phyloP scores from a whole-genome alignment of 768 basidiomycete species.

The Serendipita sp. region DNA sequence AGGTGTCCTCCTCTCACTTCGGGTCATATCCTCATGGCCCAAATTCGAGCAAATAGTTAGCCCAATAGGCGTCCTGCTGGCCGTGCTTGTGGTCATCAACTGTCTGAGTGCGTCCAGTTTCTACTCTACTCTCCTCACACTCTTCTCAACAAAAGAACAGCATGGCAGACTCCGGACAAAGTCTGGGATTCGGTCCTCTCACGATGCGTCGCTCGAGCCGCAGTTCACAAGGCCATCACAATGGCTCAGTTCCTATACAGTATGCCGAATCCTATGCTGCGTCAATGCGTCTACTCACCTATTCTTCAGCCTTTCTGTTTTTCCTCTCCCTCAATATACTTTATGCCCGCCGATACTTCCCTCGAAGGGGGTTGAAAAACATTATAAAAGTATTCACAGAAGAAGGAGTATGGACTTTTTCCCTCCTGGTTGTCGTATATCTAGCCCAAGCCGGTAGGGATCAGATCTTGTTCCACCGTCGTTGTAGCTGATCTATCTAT shows the following conservation, averaged over 20 bases:
- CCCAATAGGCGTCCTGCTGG: neutral
- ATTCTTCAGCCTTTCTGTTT: neutral
- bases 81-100: neutral
- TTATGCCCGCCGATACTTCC: neutral
- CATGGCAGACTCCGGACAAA: conserved; percentile 1
- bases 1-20: neutral
- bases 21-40: neutral
- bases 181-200: neutral
- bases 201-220: neutral
- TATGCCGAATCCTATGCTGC: neutral
- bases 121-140: too few species aligned
- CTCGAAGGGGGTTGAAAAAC: neutral
- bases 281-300: neutral
- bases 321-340: neutral
- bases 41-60: neutral
- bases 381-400: neutral
- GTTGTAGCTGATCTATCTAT: too few species aligned
- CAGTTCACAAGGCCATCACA: neutral
- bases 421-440: neutral
- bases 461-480: too few species aligned
- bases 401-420: neutral
- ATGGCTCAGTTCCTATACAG: neutral
- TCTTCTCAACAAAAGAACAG: neutral
- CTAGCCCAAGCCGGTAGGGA: neutral
- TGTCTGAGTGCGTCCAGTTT: neutral